Conservation (phyloP, 129 eudicot genomes). For the Oenanthe sinensis region DNA sequence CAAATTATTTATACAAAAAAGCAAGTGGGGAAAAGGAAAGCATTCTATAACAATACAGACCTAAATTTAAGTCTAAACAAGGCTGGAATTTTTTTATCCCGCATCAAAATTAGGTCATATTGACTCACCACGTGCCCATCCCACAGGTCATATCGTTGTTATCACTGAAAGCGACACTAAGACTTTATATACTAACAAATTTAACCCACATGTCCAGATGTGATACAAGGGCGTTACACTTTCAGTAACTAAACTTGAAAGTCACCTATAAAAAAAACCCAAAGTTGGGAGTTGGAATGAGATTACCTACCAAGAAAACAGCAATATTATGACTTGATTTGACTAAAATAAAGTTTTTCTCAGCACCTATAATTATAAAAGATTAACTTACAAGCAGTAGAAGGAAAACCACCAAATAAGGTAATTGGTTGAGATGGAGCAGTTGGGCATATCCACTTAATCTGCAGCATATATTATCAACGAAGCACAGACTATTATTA, state of each 20-base stretch:
- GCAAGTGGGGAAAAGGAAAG: not conserved
- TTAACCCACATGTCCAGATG: not conserved
- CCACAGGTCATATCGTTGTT: not conserved
- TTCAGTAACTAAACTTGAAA: not conserved
- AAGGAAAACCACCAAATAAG: conserved; percentile 80
- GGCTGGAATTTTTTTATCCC: not conserved
- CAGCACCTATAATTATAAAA: not conserved
- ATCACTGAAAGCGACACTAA: not conserved
- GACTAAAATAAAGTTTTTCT: not conserved
- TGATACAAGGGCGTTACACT: not conserved
- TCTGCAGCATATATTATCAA: conserved; percentile 35
- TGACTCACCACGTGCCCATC: not conserved
- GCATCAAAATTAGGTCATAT: not conserved
- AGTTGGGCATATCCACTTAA: conserved; percentile 92
- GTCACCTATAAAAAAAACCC: not conserved
- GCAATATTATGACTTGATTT: not conserved
- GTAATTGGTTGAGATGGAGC: conserved; percentile 83
- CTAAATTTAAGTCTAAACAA: not conserved
- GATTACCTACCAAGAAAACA: not conserved
- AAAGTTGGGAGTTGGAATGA: not conserved
- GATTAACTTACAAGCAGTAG: conserved; percentile 72
- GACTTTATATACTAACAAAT: not conserved
- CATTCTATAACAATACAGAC: not conserved
- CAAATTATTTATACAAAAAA: not conserved
- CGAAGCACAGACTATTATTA: not conserved